Percentiles rank a stretch among this genome's conserved stretches.
phyloP scores from a whole-genome alignment of 306 rosid species.

The Coriaria nepalensis region DNA sequence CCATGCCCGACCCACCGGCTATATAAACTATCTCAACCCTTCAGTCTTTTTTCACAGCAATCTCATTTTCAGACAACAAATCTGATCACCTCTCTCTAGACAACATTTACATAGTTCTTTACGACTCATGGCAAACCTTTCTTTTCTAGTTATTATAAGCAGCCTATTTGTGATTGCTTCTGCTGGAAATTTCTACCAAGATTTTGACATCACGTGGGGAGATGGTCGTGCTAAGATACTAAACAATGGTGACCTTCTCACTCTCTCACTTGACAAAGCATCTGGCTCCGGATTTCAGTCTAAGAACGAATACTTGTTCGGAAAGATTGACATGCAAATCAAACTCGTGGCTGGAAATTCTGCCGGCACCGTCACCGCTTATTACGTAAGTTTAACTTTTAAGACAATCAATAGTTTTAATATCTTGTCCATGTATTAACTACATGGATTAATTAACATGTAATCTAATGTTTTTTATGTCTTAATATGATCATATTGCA shows the following conservation, averaged over 20 bases:
- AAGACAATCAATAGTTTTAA: no score
- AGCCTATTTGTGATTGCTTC: constrained; percentile 1
- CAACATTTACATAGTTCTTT: not conserved
- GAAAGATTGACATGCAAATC: constrained; percentile 55
- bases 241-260: constrained; percentile 27
- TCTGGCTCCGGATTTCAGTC: constrained; percentile 75
- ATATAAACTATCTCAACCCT: not conserved
- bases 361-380: constrained; percentile 67
- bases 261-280: constrained; percentile 48
- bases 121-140: not conserved
- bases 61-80: not conserved
- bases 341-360: constrained; percentile 55
- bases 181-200: constrained; percentile 39
- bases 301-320: constrained; percentile 33
- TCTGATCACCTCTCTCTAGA: not conserved
- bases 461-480: not conserved
- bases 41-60: not conserved
- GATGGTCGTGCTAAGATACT: constrained; percentile 42
- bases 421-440: not conserved
- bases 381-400: constrained; percentile 32
- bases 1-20: no score
- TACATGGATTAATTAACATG: not conserved
- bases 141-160: constrained; percentile 1
- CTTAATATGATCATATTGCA: constrained; percentile 3
- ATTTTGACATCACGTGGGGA: constrained; percentile 53